Percentiles rank a stretch among this genome's conserved stretches.
Conservation (phyloP, 2,329 filamentous ascomycete genomes). For the Cladosporium sp. region DNA sequence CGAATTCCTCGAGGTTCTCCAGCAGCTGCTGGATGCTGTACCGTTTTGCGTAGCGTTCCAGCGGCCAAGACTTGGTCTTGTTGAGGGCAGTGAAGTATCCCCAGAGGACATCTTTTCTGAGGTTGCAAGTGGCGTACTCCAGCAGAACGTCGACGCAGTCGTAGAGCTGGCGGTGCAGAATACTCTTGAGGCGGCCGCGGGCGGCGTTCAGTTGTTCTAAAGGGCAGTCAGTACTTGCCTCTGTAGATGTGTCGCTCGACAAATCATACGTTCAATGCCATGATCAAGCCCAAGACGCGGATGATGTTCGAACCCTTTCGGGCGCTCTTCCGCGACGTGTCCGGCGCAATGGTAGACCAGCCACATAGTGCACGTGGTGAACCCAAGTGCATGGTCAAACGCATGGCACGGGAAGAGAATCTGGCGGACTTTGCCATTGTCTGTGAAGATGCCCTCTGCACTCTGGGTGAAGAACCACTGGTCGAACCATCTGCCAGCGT, state of each 20-base stretch:
- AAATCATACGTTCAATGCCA: conserved; percentile 9
- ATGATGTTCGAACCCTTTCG: conserved; percentile 17
- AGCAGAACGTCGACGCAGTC: conserved; percentile 20
- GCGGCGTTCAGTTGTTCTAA: conserved; percentile 3
- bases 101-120: conserved; percentile 19
- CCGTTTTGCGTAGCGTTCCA: conserved; percentile 20
- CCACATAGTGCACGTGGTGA: conserved; percentile 31
- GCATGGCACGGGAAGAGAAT: conserved; percentile 33
- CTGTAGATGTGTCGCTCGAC: neutral
- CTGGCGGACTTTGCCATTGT: neutral
- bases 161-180: conserved; percentile 25
- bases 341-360: conserved; percentile 35
- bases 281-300: conserved; percentile 4
- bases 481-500: conserved; percentile 21
- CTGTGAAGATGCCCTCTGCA: neutral
- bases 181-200: conserved; percentile 23
- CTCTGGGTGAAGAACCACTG: conserved; percentile 19
- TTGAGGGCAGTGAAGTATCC: conserved; percentile 23
- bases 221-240: neutral
- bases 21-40: conserved; percentile 20
- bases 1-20: conserved; percentile 12
- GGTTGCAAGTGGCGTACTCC: conserved; percentile 3
- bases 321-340: conserved; percentile 32
- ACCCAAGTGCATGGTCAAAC: conserved; percentile 35
- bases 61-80: conserved; percentile 23